Percentiles rank a stretch among this genome's conserved stretches.
Evolutionary conservation across 495 filamentous ascomycete species (phyloP).

Genomic region (Ramalina intermedia): DNA sequence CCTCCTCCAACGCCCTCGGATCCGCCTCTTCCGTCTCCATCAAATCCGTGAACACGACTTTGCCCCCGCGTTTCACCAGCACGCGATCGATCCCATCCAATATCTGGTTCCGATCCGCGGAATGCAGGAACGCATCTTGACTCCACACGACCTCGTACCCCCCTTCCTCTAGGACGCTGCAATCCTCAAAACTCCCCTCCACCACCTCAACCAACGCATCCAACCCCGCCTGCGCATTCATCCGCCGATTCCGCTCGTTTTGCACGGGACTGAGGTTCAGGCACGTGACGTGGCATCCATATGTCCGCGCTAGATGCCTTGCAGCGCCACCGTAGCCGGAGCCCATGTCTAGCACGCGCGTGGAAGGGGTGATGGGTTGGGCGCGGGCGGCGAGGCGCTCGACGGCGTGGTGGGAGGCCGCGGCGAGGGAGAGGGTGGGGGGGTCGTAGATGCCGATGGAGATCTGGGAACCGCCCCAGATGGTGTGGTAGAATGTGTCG

Average conservation of each 20-base stretch:
- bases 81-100: slow-evolving; percentile 9
- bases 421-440: neutral
- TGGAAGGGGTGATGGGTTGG: slow-evolving; percentile 15
- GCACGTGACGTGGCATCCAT: slow-evolving; percentile 9
- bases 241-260: slow-evolving; percentile 7
- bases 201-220: neutral
- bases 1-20: neutral
- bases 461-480: slow-evolving; percentile 15
- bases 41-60: slow-evolving; percentile 10
- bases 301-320: slow-evolving; percentile 25
- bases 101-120: neutral
- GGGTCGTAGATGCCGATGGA: slow-evolving; percentile 9
- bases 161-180: neutral
- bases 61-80: slow-evolving; percentile 3
- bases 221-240: slow-evolving; percentile 3
- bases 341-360: slow-evolving; percentile 42
- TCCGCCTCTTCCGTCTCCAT: slow-evolving; percentile 4
- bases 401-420: slow-evolving; percentile 3
- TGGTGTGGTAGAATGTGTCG: slow-evolving; percentile 12
- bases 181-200: slow-evolving; percentile 10
- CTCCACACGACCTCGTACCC: slow-evolving; percentile 9
- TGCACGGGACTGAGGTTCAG: slow-evolving; percentile 9
- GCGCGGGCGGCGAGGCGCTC: slow-evolving; percentile 5
- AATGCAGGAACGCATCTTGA: slow-evolving; percentile 13
- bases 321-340: slow-evolving; percentile 45